Evolutionary conservation across 2,329 filamentous ascomycete species (phyloP).

Genomic region (Plectosphaerella cucumerina): DNA sequence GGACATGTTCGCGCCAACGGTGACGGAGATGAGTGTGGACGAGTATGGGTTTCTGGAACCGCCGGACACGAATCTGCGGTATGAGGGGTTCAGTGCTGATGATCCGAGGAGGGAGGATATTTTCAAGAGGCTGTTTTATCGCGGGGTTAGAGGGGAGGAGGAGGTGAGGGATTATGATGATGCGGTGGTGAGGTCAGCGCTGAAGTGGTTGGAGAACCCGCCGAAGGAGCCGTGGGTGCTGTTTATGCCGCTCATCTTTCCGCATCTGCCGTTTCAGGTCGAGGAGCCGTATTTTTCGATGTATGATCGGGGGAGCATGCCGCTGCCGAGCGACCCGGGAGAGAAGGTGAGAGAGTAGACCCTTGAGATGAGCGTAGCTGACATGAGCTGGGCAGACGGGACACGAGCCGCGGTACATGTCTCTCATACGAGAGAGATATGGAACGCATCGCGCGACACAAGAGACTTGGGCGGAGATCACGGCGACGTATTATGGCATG

Average conservation of each 20-base stretch:
- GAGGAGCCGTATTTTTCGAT: conserved; percentile 43
- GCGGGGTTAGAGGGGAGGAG: conserved; percentile 27
- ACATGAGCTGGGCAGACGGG: conserved; percentile 24
- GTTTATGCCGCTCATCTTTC: conserved; percentile 36
- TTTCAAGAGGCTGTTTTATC: conserved; percentile 34
- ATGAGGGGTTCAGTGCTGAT: conserved; percentile 4
- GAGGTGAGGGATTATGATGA: conserved; percentile 39
- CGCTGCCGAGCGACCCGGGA: background rate
- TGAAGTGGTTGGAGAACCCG: conserved; percentile 37
- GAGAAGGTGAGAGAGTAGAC: conserved; percentile 4
- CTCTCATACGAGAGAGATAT: conserved; percentile 30
- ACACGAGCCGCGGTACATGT: conserved; percentile 37
- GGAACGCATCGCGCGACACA: conserved; percentile 32
- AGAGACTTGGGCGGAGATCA: conserved; percentile 38
- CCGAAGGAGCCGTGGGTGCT: conserved; percentile 33
- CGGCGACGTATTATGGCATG: conserved; percentile 43
- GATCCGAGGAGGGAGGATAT: conserved; percentile 21
- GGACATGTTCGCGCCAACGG: conserved; percentile 34
- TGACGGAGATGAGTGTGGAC: conserved; percentile 34
- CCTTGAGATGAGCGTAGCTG: background rate
- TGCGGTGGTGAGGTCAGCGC: conserved; percentile 30
- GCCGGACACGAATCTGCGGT: conserved; percentile 15
- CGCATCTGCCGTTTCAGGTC: conserved; percentile 39
- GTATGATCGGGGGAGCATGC: conserved; percentile 26
- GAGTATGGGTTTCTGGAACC: conserved; percentile 39